Conservation (phyloP, 2,329 filamentous ascomycete species). For the Microcyclospora pomicola region DNA sequence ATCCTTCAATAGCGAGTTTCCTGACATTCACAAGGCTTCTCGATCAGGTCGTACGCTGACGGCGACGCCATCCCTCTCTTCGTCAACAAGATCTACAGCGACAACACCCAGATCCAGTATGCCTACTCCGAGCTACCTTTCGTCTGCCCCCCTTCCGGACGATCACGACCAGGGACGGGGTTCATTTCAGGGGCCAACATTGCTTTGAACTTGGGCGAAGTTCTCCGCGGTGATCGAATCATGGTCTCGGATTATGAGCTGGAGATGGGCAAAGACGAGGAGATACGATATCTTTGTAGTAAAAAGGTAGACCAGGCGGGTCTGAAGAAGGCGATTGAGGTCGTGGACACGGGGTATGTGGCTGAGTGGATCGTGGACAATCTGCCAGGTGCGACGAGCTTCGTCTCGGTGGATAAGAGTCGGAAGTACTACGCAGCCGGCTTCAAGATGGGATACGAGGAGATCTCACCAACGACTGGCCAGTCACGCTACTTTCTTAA, state of each 20-base stretch:
- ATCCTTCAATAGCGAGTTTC: slow-evolving; percentile 1
- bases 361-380: slow-evolving; percentile 91
- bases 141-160: slow-evolving; percentile 65
- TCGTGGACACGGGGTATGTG: slow-evolving; percentile 71
- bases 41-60: slow-evolving; percentile 64
- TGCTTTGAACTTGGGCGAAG: slow-evolving; percentile 72
- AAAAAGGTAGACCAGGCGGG: slow-evolving; percentile 50
- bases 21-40: slow-evolving; percentile 48
- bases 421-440: slow-evolving; percentile 81
- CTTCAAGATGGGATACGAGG: slow-evolving; percentile 74
- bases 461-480: slow-evolving; percentile 45
- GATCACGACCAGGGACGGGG: slow-evolving; percentile 48
- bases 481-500: slow-evolving; percentile 61
- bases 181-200: slow-evolving; percentile 65
- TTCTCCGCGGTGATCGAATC: slow-evolving; percentile 76
- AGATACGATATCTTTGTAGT: slow-evolving; percentile 60
- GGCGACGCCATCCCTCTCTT: slow-evolving; percentile 69
- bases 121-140: slow-evolving; percentile 82
- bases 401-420: slow-evolving; percentile 71
- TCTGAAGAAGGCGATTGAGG: slow-evolving; percentile 52
- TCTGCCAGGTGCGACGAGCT: slow-evolving; percentile 74
- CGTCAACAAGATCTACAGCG: slow-evolving; percentile 84
- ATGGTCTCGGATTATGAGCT: slow-evolving; percentile 73
- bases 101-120: slow-evolving; percentile 81
- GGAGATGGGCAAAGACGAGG: slow-evolving; percentile 59